These are phyloP conservation scores for Petrea volubilis DNA, from an alignment of 257 asterid genomes.

Conservation along the genomic window DNA sequence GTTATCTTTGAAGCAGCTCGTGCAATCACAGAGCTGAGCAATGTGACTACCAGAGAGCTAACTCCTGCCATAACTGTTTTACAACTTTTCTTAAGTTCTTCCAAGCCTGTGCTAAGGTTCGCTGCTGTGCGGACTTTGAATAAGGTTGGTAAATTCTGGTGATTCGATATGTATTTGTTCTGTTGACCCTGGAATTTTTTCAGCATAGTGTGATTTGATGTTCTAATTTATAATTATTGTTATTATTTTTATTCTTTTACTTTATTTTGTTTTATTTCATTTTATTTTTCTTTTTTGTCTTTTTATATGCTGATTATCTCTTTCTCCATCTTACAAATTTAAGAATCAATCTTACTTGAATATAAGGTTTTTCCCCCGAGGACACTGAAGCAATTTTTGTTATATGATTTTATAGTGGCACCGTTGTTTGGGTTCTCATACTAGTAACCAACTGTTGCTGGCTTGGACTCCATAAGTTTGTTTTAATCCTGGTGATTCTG, in stretches of 20 bases:
- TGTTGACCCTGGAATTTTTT: background rate
- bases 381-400: background rate
- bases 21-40: constrained; percentile 81
- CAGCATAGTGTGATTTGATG: background rate
- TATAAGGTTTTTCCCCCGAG: background rate
- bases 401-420: background rate
- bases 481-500: background rate
- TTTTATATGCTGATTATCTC: constrained; percentile 1
- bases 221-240: no score
- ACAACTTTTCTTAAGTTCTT: constrained; percentile 80
- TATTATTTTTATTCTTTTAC: no score
- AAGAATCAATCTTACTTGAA: background rate
- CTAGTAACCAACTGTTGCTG: background rate
- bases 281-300: background rate
- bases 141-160: constrained; percentile 53
- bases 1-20: constrained; percentile 89
- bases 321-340: constrained; percentile 7
- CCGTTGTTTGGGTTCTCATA: constrained; percentile 2
- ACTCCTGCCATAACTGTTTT: constrained; percentile 87
- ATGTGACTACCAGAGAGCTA: constrained; percentile 75
- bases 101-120: constrained; percentile 85
- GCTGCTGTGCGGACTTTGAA: constrained; percentile 92
- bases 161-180: background rate
- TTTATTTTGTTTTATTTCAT: no score
- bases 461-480: background rate